Conservation (phyloP, 2,329 filamentous ascomycete genomes). For the Apiospora aurea region DNA sequence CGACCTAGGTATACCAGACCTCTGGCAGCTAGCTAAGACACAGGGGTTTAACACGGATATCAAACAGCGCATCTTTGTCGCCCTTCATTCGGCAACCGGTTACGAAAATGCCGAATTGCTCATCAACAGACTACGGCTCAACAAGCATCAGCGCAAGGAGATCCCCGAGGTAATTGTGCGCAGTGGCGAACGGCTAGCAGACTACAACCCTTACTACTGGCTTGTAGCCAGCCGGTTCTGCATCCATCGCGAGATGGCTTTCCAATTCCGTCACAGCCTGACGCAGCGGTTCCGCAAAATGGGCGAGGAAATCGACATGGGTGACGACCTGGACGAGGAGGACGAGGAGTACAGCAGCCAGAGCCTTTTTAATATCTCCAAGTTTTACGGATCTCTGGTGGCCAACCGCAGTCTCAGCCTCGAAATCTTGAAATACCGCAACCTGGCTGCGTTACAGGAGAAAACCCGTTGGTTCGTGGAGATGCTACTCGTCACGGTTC, state of each 20-base stretch:
- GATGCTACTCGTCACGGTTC: slow-evolving; percentile 76
- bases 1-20: slow-evolving; percentile 68
- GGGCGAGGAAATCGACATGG: slow-evolving; percentile 71
- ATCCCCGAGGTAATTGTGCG: slow-evolving; percentile 88
- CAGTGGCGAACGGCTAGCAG: slow-evolving; percentile 81
- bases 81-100: slow-evolving; percentile 85
- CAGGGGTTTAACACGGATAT: slow-evolving; percentile 89
- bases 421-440: slow-evolving; percentile 70
- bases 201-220: slow-evolving; percentile 93
- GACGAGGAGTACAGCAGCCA: slow-evolving; percentile 61
- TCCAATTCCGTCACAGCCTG: slow-evolving; percentile 85
- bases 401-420: slow-evolving; percentile 54
- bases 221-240: slow-evolving; percentile 83
- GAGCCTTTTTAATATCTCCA: slow-evolving; percentile 60
- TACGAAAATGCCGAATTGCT: slow-evolving; percentile 84
- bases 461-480: slow-evolving; percentile 83
- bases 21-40: slow-evolving; percentile 75
- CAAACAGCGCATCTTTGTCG: slow-evolving; percentile 89
- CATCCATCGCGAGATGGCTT: slow-evolving; percentile 75
- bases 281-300: slow-evolving; percentile 87
- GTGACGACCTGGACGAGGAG: slow-evolving; percentile 67
- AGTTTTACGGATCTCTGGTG: slow-evolving; percentile 61
- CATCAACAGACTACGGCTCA: slow-evolving; percentile 82
- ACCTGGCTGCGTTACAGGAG: slow-evolving; percentile 77
- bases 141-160: slow-evolving; percentile 84